phyloP scores from a whole-genome alignment of 257 asterid genomes.

The Nicotiana sylvestris region DNA sequence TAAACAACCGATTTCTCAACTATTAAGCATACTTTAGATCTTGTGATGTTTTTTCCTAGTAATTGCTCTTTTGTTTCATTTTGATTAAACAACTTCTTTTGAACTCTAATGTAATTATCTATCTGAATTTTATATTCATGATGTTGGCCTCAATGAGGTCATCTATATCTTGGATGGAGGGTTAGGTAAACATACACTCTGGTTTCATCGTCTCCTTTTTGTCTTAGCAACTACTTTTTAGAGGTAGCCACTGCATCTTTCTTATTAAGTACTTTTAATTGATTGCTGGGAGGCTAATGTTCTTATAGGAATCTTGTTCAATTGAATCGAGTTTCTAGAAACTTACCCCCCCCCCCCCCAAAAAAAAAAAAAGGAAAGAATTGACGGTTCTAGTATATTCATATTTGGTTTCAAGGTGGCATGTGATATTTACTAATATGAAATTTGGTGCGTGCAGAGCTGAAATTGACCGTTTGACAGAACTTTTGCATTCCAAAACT shows the following conservation, averaged over 20 bases:
- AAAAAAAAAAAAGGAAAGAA: not conserved
- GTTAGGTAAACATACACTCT: not conserved
- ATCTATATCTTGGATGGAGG: not conserved
- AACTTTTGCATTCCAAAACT: conserved; percentile 16
- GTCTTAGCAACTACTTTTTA: not conserved
- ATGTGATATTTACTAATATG: not conserved
- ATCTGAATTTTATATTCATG: not conserved
- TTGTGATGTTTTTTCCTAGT: not conserved
- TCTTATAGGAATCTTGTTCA: not conserved
- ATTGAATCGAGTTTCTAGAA: not conserved
- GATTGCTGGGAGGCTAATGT: not conserved
- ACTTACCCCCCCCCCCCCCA: not conserved
- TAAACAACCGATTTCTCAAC: not conserved
- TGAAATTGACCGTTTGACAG: conserved; percentile 19
- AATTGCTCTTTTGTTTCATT: not conserved
- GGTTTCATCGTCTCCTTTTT: not conserved
- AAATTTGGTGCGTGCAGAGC: conserved; percentile 10
- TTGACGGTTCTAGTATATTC: not conserved
- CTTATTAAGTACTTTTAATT: not conserved
- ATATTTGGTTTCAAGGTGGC: not conserved
- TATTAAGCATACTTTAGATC: not conserved
- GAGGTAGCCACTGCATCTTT: not conserved
- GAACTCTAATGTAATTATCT: not conserved
- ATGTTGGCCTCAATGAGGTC: not conserved
- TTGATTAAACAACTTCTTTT: not conserved